These are phyloP conservation scores for Gynostemma pentaphyllum DNA, from an alignment of 306 rosid species.

Conservation along the genomic window DNA sequence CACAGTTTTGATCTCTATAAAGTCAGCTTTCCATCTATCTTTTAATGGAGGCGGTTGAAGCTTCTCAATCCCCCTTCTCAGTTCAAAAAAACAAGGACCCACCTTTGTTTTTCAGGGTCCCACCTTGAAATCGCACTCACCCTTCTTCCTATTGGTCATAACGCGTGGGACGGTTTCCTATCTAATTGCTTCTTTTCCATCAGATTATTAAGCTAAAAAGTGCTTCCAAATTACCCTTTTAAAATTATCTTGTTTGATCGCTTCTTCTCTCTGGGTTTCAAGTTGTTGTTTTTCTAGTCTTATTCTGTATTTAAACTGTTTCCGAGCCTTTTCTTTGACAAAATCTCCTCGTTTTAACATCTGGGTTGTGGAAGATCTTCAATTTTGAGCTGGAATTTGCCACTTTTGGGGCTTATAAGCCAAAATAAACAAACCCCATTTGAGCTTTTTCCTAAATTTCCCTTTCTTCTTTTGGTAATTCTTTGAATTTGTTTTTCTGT, in stretches of 20 bases:
- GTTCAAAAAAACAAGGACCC: neutral
- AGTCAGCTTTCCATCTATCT: neutral
- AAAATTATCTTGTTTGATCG: neutral
- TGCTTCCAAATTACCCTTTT: neutral
- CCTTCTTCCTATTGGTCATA: neutral
- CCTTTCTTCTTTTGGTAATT: constrained; percentile 6
- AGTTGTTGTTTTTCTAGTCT: neutral
- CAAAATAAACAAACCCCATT: neutral
- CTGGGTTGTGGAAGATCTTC: constrained; percentile 1
- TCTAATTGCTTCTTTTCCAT: neutral
- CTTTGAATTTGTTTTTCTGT: neutral
- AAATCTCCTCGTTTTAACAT: neutral
- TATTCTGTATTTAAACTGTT: neutral
- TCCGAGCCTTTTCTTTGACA: neutral
- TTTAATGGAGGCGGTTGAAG: neutral
- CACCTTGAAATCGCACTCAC: constrained; percentile 1
- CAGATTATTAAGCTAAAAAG: neutral
- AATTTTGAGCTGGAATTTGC: neutral
- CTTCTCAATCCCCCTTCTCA: neutral
- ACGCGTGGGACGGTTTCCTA: neutral
- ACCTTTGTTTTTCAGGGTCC: neutral
- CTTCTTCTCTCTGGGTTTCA: neutral
- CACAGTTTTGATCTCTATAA: neutral
- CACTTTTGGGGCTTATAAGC: neutral
- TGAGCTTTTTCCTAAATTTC: neutral